Percentiles rank a stretch among this genome's conserved stretches.
Conservation (phyloP, 1,284 basidiomycete species). For the Sutorius eximius region DNA sequence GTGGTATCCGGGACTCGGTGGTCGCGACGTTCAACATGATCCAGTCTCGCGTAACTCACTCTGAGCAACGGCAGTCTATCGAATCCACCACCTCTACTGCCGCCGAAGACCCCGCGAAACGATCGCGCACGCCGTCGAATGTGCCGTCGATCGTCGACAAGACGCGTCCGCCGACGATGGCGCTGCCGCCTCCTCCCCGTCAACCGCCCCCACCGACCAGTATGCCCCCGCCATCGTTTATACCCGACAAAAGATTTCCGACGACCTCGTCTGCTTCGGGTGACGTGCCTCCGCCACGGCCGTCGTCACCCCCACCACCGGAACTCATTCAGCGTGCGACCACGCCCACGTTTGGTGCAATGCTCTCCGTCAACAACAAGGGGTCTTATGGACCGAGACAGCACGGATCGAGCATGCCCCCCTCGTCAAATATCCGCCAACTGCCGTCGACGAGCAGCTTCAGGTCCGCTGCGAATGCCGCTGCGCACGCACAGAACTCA, state of each 20-base stretch:
- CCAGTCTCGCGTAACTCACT: constrained; percentile 41
- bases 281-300: constrained; percentile 72
- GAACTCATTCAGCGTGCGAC: constrained; percentile 87
- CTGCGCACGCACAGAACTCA: constrained; percentile 46
- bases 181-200: constrained; percentile 80
- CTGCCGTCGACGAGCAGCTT: constrained; percentile 79
- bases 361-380: constrained; percentile 57
- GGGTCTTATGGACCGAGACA: constrained; percentile 49
- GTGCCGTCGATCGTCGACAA: constrained; percentile 63
- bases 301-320: constrained; percentile 85
- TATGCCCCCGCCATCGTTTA: constrained; percentile 74
- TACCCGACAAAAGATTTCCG: constrained; percentile 65
- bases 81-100: constrained; percentile 60
- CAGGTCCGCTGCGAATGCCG: constrained; percentile 65
- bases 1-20: too few species aligned
- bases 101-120: constrained; percentile 42
- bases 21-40: constrained; percentile 35
- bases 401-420: constrained; percentile 70
- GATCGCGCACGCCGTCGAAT: constrained; percentile 59
- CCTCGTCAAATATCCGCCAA: constrained; percentile 63
- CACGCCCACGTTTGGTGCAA: constrained; percentile 72
- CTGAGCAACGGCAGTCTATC: constrained; percentile 50
- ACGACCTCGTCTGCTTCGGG: constrained; percentile 50
- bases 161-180: constrained; percentile 81
- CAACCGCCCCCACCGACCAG: constrained; percentile 72